Conservation (phyloP, 2,329 filamentous ascomycete species). For the Trichophyton benhamiae region DNA sequence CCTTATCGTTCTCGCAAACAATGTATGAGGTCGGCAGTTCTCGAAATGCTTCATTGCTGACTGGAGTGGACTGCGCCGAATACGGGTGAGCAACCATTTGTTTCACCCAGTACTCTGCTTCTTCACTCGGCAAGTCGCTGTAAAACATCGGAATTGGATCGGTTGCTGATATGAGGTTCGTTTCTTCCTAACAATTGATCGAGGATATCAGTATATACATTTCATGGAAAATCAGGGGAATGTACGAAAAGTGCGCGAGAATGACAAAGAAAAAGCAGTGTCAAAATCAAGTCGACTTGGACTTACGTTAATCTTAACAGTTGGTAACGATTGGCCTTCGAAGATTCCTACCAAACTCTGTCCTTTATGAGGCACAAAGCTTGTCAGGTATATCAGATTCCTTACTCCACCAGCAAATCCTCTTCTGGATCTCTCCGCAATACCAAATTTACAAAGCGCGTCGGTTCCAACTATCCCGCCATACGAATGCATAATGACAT, state of each 20-base stretch:
- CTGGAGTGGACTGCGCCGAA: slow-evolving; percentile 5
- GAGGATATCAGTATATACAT: background rate
- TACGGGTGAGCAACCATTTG: slow-evolving; percentile 6
- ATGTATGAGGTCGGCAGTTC: slow-evolving; percentile 9
- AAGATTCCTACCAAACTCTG: slow-evolving; percentile 7
- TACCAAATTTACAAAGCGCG: slow-evolving; percentile 20
- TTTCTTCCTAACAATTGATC: background rate
- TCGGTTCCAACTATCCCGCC: slow-evolving; percentile 22
- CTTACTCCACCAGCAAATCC: slow-evolving; percentile 25
- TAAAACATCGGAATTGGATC: slow-evolving; percentile 2
- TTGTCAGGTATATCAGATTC: slow-evolving; percentile 18
- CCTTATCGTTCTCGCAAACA: slow-evolving; percentile 8
- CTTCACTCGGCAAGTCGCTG: slow-evolving; percentile 6
- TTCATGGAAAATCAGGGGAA: too few relatives aligned
- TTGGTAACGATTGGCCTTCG: background rate
- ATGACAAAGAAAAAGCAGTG: background rate
- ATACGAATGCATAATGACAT: slow-evolving; percentile 29
- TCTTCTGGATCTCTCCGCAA: slow-evolving; percentile 17
- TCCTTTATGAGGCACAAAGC: slow-evolving; percentile 11
- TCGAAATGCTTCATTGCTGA: slow-evolving; percentile 8
- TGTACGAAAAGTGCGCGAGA: background rate
- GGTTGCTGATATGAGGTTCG: slow-evolving; percentile 1
- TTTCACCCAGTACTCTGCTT: slow-evolving; percentile 5
- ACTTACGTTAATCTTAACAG: slow-evolving; percentile 5
- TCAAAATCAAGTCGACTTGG: background rate